Evolutionary conservation across 306 rosid species (phyloP).

Genomic region (Boehmeria nivea): DNA sequence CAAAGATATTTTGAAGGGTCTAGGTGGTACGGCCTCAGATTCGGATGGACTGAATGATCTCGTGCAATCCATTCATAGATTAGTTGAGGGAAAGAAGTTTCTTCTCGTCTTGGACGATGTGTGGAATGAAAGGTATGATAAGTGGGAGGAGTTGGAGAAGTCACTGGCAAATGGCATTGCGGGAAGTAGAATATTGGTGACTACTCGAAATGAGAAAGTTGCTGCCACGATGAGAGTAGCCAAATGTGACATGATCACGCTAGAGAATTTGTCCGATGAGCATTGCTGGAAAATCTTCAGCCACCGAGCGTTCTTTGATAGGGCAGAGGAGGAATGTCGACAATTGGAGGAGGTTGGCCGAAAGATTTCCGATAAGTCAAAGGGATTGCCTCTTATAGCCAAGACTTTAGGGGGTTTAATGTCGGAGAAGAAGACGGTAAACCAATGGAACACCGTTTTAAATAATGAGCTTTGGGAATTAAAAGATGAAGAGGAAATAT

Average conservation of each 20-base stretch:
- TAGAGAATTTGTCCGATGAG: not conserved
- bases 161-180: not conserved
- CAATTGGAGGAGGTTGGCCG: not conserved
- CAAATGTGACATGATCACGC: not conserved
- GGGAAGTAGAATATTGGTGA: constrained; percentile 9
- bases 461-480: constrained; percentile 12
- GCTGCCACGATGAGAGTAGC: constrained; percentile 4
- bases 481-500: not conserved
- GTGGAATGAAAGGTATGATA: not conserved
- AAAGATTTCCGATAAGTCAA: constrained; percentile 6
- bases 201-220: constrained; percentile 12
- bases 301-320: not conserved
- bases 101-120: constrained; percentile 18
- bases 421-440: not conserved
- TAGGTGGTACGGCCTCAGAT: not conserved
- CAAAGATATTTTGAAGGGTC: not conserved
- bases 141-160: constrained; percentile 1
- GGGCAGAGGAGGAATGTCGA: not conserved
- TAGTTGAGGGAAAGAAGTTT: not conserved
- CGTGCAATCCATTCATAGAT: not conserved
- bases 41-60: not conserved
- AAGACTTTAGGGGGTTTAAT: constrained; percentile 18
- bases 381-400: constrained; percentile 14
- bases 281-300: constrained; percentile 5
- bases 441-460: constrained; percentile 4